Evolutionary conservation across 1,284 basidiomycete species (phyloP), one percentile per base, ranked within the genome.

Genomic region (Pseudozyma sp.): DNA sequence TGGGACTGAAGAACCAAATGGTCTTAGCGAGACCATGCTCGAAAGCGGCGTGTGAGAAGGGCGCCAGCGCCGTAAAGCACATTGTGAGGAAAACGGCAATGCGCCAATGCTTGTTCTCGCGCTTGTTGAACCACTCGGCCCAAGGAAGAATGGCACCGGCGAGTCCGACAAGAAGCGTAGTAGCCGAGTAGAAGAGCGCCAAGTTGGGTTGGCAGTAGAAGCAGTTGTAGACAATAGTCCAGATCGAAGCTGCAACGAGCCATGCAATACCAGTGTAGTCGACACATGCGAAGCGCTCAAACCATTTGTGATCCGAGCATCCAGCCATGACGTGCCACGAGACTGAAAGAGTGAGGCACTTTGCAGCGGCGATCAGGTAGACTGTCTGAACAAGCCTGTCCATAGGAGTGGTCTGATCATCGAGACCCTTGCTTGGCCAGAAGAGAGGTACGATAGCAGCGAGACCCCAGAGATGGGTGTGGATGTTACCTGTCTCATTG

Each of bases 401-500:
- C 69, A 79, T 80, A 13, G 77, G 65, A 19, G 83, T 85, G 16
- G 83, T 84, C 52, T 80, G 61, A 16, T 70, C 71, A 40, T 84
- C 83, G 12, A 80, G 59, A 3, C 70, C 78, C 47, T 79, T 78
- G 45, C 72, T 70, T 8, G 81, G 78, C 81, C 81, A 84, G 59
- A 83, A 83, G 59, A 83, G 70, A 5, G 77, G 73, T 21, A 77
- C 55, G 43, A 85, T 75, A 12, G 81, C 69, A 7, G 77, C 52
- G 18, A 82, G 70, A 36, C 83, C 83, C 52, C 76, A 63, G 1
- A 85, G 65, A 61, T 85, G 83, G 0, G 81, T 81, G 62, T 81
- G 80, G 34, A 85, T 84, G 66, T 85, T 85, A 59, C 78, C 78
- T 25, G 83, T 85, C 70, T 85, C 83, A 64, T 85, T 85, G 75